A percentile compares a stretch with the other conserved stretches of the same genome.
These are phyloP conservation scores for Ammopiptanthus mongolicus DNA, from an alignment of 306 rosid species.

Conservation along the genomic window DNA sequence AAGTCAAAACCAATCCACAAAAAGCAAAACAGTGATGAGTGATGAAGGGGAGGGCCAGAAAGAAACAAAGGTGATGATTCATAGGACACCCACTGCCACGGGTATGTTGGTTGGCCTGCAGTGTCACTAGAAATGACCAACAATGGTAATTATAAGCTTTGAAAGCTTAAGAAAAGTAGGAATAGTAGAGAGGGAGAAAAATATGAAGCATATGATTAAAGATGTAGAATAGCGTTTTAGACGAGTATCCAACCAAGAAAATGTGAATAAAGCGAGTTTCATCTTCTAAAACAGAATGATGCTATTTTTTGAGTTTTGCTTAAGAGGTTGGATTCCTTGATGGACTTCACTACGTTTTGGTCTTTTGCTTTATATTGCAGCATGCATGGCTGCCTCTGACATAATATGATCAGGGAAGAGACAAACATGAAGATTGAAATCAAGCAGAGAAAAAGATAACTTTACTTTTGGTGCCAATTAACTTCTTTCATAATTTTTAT, in stretches of 20 bases:
- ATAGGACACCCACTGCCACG: slow-evolving; percentile 50
- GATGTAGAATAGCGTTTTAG: slow-evolving; percentile 45
- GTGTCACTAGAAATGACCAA: slow-evolving; percentile 43
- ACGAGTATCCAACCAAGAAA: slow-evolving; percentile 49
- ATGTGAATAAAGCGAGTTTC: slow-evolving; percentile 43
- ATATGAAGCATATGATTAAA: slow-evolving; percentile 49
- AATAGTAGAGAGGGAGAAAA: slow-evolving; percentile 6
- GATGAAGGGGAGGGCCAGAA: slow-evolving; percentile 31
- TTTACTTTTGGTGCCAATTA: slow-evolving; percentile 13
- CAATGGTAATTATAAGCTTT: slow-evolving; percentile 57
- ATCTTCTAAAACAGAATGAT: slow-evolving; percentile 69
- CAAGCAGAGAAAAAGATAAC: neutral
- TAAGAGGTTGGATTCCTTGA: slow-evolving; percentile 48
- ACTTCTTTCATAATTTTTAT: neutral
- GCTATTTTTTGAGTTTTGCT: slow-evolving; percentile 43
- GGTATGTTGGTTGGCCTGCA: slow-evolving; percentile 62
- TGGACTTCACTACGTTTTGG: slow-evolving; percentile 25
- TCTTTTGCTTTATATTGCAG: slow-evolving; percentile 33
- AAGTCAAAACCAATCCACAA: slow-evolving; percentile 24
- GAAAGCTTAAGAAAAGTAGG: slow-evolving; percentile 39
- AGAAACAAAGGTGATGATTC: slow-evolving; percentile 48
- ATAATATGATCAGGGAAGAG: slow-evolving; percentile 7
- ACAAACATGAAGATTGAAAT: slow-evolving; percentile 16
- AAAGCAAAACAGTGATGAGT: slow-evolving; percentile 28
- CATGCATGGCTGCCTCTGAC: slow-evolving; percentile 15